Conservation (phyloP, 2,329 filamentous ascomycete species). For the Fusarium decemcellulare region DNA sequence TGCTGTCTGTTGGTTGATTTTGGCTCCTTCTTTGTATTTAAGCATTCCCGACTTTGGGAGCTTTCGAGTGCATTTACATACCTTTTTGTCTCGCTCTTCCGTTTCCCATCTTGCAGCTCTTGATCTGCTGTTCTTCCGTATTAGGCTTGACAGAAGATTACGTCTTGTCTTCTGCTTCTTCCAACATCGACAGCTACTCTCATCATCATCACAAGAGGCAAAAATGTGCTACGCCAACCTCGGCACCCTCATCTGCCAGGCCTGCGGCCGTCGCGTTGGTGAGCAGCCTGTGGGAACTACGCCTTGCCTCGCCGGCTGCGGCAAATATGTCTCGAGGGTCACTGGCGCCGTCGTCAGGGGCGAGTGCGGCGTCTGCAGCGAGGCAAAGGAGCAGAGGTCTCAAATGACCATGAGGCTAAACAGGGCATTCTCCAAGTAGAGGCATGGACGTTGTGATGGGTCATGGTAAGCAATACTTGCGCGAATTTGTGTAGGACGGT, state of each 20-base stretch:
- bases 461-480: slow-evolving; percentile 16
- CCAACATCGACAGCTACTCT: background rate
- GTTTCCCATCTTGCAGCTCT: background rate
- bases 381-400: slow-evolving; percentile 40
- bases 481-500: background rate
- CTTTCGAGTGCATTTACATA: slow-evolving; percentile 26
- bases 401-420: slow-evolving; percentile 41
- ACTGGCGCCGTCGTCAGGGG: slow-evolving; percentile 41
- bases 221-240: slow-evolving; percentile 45
- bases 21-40: slow-evolving; percentile 21
- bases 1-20: slow-evolving; percentile 6
- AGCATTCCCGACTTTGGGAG: slow-evolving; percentile 15
- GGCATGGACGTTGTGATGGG: slow-evolving; percentile 3
- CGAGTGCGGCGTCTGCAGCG: slow-evolving; percentile 45
- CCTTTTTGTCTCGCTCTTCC: slow-evolving; percentile 13
- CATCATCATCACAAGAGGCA: background rate
- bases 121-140: slow-evolving; percentile 18
- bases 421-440: slow-evolving; percentile 42
- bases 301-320: slow-evolving; percentile 42
- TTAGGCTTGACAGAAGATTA: background rate
- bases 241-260: slow-evolving; percentile 41
- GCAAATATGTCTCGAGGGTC: slow-evolving; percentile 47
- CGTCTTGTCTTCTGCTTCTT: background rate
- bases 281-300: slow-evolving; percentile 43
- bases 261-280: slow-evolving; percentile 42